Percentiles rank a stretch among this genome's conserved stretches.
phyloP scores from a whole-genome alignment of 176 grass and related monocot species.

The Sorghum bicolor region Sorghum_bicolor_NCBIv3 NC_012874.2:68343501-68344000 shows the following conservation, averaged over 20 bases:
- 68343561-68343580: neutral
- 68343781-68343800: conserved; percentile 8
- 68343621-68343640: neutral
- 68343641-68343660: neutral
- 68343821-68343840: conserved; percentile 8
- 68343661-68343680: neutral
- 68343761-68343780: conserved; percentile 6
- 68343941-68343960: neutral
- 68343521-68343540: too few species aligned
- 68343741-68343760: neutral
- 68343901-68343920: neutral
- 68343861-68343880: neutral
- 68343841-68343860: neutral
- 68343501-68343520: too few species aligned
- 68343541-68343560: too few species aligned
- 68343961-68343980: neutral
- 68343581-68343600: neutral
- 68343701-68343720: conserved; percentile 22
- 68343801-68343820: neutral
- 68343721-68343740: conserved; percentile 21
- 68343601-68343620: neutral
- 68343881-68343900: conserved; percentile 24
- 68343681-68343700: neutral
- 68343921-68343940: conserved; percentile 17
- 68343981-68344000: neutral